A percentile compares a stretch with the other conserved stretches of the same genome.
Evolutionary conservation across 257 asterid genomes (phyloP).

Genomic region (Nicotiana knightiana): DNA sequence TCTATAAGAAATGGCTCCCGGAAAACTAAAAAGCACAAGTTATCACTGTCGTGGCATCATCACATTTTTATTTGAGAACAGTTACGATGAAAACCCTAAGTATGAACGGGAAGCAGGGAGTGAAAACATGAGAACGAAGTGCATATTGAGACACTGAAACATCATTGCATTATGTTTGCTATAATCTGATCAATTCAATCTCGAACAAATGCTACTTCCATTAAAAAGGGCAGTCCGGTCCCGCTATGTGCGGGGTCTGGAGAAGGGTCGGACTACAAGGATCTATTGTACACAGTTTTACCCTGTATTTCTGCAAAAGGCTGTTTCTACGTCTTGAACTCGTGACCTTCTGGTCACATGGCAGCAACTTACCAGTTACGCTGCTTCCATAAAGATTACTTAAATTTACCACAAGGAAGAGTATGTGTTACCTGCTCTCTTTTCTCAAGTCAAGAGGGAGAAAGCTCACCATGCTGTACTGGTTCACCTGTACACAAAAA

Average conservation of each 20-base stretch:
- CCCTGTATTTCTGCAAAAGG: no score
- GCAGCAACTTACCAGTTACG: no score
- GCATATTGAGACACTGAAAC: neutral
- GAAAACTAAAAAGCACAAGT: neutral
- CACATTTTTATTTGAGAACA: neutral
- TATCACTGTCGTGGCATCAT: neutral
- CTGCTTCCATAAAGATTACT: no score
- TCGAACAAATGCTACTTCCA: neutral
- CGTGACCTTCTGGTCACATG: no score
- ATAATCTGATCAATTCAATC: neutral
- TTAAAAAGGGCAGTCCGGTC: no score
- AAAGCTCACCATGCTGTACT: slow-evolving; percentile 93
- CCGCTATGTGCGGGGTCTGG: no score
- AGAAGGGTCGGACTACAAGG: no score
- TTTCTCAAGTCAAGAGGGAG: slow-evolving; percentile 85
- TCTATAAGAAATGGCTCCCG: neutral
- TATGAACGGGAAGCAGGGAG: neutral
- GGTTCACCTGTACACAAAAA: slow-evolving; percentile 61
- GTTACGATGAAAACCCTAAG: neutral
- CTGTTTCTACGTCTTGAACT: no score
- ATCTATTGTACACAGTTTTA: no score
- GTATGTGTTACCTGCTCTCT: slow-evolving; percentile 56
- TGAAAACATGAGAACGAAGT: neutral
- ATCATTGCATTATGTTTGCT: neutral
- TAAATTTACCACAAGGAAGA: neutral